Percentiles rank a stretch among this genome's conserved stretches.
These are phyloP conservation scores for Metschnikowia noctiluminum DNA, from an alignment of 805 yeast species.

Conservation along the genomic window DNA sequence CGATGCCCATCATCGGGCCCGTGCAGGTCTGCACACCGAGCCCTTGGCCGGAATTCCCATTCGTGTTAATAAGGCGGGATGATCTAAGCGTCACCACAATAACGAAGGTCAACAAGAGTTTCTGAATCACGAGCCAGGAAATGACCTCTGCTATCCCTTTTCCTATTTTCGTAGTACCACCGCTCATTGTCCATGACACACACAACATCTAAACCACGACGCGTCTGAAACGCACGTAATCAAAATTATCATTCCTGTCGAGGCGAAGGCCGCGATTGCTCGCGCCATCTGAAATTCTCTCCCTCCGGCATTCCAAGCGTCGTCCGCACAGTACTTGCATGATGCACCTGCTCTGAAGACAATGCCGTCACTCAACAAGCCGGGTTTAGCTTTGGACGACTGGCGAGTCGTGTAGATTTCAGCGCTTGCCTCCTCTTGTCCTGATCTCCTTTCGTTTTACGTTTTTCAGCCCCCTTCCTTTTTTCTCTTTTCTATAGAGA, in stretches of 20 bases:
- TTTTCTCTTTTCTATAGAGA: not conserved
- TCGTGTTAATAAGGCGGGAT: not conserved
- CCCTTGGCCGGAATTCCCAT: not conserved
- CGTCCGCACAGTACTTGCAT: not conserved
- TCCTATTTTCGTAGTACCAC: too few relatives aligned
- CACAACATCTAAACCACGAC: too few relatives aligned
- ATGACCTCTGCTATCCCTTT: too few relatives aligned
- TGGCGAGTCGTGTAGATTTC: not conserved
- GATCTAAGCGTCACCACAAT: not conserved
- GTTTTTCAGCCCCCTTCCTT: not conserved
- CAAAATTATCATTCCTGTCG: not conserved
- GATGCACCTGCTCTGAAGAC: not conserved
- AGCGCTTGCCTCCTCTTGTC: not conserved
- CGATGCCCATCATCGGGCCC: not conserved
- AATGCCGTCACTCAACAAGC: not conserved
- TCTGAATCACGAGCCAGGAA: too few relatives aligned
- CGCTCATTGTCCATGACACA: not conserved
- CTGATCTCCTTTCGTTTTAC: not conserved
- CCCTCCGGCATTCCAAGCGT: not conserved
- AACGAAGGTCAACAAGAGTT: not conserved
- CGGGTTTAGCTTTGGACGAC: not conserved
- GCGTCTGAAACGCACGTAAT: not conserved
- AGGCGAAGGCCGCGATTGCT: not conserved
- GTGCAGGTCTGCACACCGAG: not conserved
- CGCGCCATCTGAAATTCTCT: conserved; percentile 4